Evolutionary conservation across 2,329 filamentous ascomycete species (phyloP).

Genomic region (Myriangium duriaei): DNA sequence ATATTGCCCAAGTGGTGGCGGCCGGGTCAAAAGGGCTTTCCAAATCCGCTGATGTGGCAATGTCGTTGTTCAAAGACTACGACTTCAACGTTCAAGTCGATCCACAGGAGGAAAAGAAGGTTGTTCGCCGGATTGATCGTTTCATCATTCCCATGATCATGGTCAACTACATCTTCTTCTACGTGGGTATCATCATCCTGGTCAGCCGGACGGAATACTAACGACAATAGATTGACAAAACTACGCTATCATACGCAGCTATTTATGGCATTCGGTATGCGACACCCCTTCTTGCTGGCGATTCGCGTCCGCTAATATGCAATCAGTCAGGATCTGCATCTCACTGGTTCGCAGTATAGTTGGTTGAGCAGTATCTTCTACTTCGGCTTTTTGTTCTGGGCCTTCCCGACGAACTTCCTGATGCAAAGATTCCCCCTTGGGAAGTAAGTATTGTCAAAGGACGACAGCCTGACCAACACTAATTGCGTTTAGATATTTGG

Average conservation of each 20-base stretch:
- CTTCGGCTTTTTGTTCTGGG: slow-evolving; percentile 41
- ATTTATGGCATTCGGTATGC: slow-evolving; percentile 45
- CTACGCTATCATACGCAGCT: slow-evolving; percentile 49
- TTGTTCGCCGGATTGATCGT: slow-evolving; percentile 45
- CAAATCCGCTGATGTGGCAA: slow-evolving; percentile 31
- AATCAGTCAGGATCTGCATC: slow-evolving; percentile 37
- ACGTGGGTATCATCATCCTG: slow-evolving; percentile 13
- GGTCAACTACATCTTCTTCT: slow-evolving; percentile 27
- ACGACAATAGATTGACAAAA: slow-evolving; percentile 29
- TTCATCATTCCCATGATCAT: slow-evolving; percentile 43
- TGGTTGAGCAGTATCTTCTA: slow-evolving; percentile 44
- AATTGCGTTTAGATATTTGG: slow-evolving; percentile 26
- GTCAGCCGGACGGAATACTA: background rate
- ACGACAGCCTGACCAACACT: background rate
- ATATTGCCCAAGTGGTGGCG: slow-evolving; percentile 1
- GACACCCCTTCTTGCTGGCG: too few relatives aligned
- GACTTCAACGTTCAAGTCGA: slow-evolving; percentile 30
- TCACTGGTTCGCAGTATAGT: slow-evolving; percentile 47
- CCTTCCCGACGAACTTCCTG: slow-evolving; percentile 42
- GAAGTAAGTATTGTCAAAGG: background rate
- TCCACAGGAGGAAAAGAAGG: slow-evolving; percentile 32
- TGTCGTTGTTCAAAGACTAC: slow-evolving; percentile 36
- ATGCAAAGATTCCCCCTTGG: slow-evolving; percentile 38
- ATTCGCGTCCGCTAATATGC: too few relatives aligned
- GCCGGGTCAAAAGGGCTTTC: slow-evolving; percentile 4